These are phyloP conservation scores for Ceratobasidium sp. DNA, from an alignment of 1,284 basidiomycete species.

Conservation along the genomic window DNA sequence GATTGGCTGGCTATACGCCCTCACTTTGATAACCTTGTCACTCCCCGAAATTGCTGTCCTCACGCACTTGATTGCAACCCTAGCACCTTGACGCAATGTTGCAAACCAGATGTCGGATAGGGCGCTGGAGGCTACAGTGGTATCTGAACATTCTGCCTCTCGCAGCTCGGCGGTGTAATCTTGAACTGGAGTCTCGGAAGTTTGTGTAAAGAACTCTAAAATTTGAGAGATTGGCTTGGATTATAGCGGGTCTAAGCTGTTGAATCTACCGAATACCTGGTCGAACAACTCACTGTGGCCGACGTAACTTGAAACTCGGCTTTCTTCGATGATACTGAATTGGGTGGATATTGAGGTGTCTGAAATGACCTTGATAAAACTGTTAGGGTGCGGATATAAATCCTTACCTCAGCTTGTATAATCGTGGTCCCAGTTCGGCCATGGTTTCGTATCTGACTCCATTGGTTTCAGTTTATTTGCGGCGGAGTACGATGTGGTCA, in stretches of 20 bases:
- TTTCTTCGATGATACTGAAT: neutral
- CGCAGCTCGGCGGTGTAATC: neutral
- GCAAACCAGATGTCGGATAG: constrained; percentile 4
- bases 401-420: no score
- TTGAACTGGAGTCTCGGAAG: neutral
- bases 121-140: neutral
- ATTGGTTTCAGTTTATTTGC: no score
- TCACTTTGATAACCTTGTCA: constrained; percentile 2
- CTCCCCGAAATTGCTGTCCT: constrained; percentile 5
- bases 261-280: neutral
- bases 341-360: neutral
- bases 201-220: neutral
- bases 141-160: neutral
- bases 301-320: neutral
- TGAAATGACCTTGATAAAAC: no score
- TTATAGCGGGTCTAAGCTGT: neutral
- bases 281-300: neutral
- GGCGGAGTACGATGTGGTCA: no score
- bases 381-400: no score
- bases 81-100: neutral
- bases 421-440: no score
- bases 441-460: no score
- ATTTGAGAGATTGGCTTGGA: neutral
- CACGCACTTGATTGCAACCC: constrained; percentile 10
- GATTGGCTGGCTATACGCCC: neutral